Conservation (phyloP, 768 basidiomycete genomes). For the Mrakia gelida region DNA sequence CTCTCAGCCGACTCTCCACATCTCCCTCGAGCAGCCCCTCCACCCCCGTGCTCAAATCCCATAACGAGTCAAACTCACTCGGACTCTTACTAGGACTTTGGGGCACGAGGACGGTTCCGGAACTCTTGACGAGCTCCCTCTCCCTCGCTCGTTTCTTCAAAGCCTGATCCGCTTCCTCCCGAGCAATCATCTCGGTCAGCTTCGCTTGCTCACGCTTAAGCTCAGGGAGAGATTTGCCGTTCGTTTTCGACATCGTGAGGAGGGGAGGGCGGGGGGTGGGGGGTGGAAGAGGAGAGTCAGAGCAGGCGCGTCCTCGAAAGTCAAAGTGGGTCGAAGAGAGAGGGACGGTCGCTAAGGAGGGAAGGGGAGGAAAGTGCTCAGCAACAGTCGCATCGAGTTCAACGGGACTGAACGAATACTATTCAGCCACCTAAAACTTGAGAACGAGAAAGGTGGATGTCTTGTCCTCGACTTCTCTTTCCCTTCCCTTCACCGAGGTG, state of each 20-base stretch:
- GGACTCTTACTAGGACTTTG: slow-evolving; percentile 27
- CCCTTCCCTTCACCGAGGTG: too few species aligned
- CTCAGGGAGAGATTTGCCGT: slow-evolving; percentile 10
- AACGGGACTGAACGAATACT: too few species aligned
- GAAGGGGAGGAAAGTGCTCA: too few species aligned
- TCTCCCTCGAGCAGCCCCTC: neutral
- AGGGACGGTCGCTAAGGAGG: too few species aligned
- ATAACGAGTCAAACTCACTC: neutral
- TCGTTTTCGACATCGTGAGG: neutral
- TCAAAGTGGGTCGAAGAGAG: too few species aligned
- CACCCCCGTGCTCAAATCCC: too few species aligned
- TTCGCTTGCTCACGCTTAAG: neutral
- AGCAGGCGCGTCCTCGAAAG: neutral
- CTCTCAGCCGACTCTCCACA: neutral
- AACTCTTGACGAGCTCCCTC: slow-evolving; percentile 53
- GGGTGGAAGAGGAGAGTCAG: neutral
- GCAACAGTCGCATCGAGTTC: too few species aligned
- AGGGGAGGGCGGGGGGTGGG: neutral
- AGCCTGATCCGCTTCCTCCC: neutral
- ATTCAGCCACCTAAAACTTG: too few species aligned
- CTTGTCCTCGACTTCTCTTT: too few species aligned
- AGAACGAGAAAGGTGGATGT: too few species aligned
- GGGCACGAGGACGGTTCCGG: slow-evolving; percentile 25
- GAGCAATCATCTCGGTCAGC: neutral
- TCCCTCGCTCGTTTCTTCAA: slow-evolving; percentile 11